Base-by-base conservation (phyloP, 176 grass and related monocot species). In the Otatea glauca region DNA sequence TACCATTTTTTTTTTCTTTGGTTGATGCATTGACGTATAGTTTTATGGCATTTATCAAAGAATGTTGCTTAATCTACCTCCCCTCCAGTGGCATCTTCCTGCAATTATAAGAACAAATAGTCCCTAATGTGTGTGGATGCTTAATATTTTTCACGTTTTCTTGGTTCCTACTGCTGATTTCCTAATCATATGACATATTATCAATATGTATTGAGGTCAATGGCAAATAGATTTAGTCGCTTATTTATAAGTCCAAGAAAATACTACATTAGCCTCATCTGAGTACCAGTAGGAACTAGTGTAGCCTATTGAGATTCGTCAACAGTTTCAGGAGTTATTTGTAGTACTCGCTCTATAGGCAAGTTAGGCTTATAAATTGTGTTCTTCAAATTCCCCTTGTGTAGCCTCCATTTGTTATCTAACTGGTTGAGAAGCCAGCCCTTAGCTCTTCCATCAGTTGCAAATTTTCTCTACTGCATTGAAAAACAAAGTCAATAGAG, bases 1-100 rank as follows among this genome's bases (percentile, higher is more conserved):
- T 68, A 68, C 65, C 65, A 42, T 68, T 68, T 69, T 68, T 68
- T 69, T 68, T 69, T 69, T 29, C 66, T 69, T 69, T 0, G 11
- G 37, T 56, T 38, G 32, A 55, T 50, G 25, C 49, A 54, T 54
- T 54, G 51, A 54, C 51, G 20, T 54, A 54, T 6, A 20, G 6
- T 54, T 54, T 54, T 54, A 54, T 54, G 51, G 51, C 51, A 39
- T 59, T 39, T 32, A 41, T 76, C 34, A 58, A 76, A 76, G 35
- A 76, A 76, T 11, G 34, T 59, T 21, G 32, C 50, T 38, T 51
- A 17, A n/a, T 75, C 32, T 5, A 75, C 32, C 73, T 58, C 73
- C 51, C 4, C 24, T 21, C 51, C 73, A 58, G 2, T 0, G n/a
- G 27, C 21, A 71, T 48, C 73, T 75, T 75, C 73, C 51, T 38